Conservation (phyloP, 306 rosid genomes). For the Corylus avellana region DNA sequence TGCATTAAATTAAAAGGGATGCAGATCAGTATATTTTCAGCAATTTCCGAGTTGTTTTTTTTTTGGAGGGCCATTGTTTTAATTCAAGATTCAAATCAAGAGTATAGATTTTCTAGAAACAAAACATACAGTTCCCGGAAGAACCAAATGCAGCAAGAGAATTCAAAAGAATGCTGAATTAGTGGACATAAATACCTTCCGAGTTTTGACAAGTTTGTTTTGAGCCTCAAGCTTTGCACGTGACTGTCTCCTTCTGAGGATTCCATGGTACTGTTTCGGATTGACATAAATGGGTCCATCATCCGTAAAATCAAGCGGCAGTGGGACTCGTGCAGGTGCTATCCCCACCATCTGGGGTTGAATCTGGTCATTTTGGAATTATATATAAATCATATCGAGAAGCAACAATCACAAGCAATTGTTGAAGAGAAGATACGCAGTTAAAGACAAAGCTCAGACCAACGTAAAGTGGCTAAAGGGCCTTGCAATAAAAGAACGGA, state of each 20-base stretch:
- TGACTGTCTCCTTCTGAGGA: constrained; percentile 83
- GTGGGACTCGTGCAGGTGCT: constrained; percentile 64
- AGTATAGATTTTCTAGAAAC: background rate
- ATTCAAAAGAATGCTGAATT: background rate
- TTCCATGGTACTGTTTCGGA: constrained; percentile 90
- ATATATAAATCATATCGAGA: background rate
- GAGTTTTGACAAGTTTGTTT: constrained; percentile 67
- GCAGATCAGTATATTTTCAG: constrained; percentile 1
- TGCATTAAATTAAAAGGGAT: constrained; percentile 39
- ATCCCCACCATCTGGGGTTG: constrained; percentile 60
- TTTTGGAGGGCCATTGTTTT: background rate
- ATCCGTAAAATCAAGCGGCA: constrained; percentile 72
- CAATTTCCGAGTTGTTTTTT: background rate
- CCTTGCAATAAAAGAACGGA: background rate
- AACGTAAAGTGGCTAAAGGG: background rate
- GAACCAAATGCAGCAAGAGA: constrained; percentile 2
- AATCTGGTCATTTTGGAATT: constrained; percentile 22
- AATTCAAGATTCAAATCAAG: background rate
- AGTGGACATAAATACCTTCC: constrained; percentile 50
- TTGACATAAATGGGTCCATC: constrained; percentile 89
- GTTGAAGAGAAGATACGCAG: background rate
- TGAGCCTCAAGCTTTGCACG: constrained; percentile 92
- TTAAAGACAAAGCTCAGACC: background rate
- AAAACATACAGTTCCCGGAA: background rate
- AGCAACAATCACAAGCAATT: constrained; percentile 2